These are phyloP conservation scores for Tetramitus jugosus DNA, from an alignment of 208 protist species.

Conservation along the genomic window DNA sequence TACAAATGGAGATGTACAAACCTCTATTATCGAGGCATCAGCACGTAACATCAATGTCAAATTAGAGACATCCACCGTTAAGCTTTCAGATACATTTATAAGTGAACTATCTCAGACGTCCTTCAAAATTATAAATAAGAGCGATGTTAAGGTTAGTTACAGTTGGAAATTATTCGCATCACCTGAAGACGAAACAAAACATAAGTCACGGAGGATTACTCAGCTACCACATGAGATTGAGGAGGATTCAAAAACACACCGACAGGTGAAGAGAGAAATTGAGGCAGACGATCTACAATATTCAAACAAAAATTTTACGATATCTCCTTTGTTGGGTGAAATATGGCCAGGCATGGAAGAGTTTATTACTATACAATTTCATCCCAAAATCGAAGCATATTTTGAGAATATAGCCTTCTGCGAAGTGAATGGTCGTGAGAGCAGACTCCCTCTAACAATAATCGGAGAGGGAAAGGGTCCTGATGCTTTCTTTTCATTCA, in stretches of 20 bases:
- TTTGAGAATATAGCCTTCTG: constrained; percentile 65
- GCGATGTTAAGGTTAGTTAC: constrained; percentile 61
- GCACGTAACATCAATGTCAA: constrained; percentile 59
- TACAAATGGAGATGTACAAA: constrained; percentile 43
- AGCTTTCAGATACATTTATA: constrained; percentile 73
- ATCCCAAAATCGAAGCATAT: constrained; percentile 60
- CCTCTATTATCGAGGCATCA: constrained; percentile 51
- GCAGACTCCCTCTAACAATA: constrained; percentile 65
- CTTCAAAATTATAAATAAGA: constrained; percentile 70
- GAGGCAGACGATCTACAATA: constrained; percentile 40
- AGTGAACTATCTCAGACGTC: constrained; percentile 66
- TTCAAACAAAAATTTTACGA: constrained; percentile 69
- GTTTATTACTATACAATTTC: constrained; percentile 78
- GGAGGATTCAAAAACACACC: background rate
- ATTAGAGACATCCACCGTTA: constrained; percentile 52
- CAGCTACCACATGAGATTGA: background rate
- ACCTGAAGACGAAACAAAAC: constrained; percentile 26
- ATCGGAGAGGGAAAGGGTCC: constrained; percentile 69
- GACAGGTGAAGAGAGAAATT: constrained; percentile 26
- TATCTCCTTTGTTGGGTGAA: constrained; percentile 65
- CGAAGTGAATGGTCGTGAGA: constrained; percentile 55
- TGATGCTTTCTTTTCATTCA: constrained; percentile 73
- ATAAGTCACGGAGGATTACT: background rate
- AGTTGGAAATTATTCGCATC: constrained; percentile 58
- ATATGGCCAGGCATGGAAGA: constrained; percentile 58